phyloP scores from a whole-genome alignment of 164 flowering plant genomes.

The Brasenia schreberi region DNA sequence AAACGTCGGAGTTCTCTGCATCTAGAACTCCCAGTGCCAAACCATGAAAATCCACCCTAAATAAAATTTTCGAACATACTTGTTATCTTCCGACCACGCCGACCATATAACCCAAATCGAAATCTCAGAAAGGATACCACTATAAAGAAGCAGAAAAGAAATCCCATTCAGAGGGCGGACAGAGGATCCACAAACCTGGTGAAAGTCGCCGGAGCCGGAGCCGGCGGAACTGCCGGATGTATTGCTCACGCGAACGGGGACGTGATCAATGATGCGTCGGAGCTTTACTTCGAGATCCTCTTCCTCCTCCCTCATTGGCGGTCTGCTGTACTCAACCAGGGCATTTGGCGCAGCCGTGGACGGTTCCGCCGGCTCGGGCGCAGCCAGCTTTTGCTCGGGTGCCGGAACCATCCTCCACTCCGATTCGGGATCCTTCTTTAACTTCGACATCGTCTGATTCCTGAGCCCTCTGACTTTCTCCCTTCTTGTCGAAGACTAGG shows the following conservation, averaged over 20 bases:
- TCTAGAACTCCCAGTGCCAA: no score
- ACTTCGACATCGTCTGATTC: background rate
- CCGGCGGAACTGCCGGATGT: slow-evolving; percentile 99
- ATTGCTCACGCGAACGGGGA: slow-evolving; percentile 93
- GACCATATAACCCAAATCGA: background rate
- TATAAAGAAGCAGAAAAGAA: no score
- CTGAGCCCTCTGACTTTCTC: no score
- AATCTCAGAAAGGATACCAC: no score
- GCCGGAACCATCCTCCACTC: background rate
- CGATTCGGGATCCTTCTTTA: background rate
- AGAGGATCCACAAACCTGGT: slow-evolving; percentile 42
- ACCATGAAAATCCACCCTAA: no score
- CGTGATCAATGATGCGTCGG: slow-evolving; percentile 76
- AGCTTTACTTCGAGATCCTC: slow-evolving; percentile 95
- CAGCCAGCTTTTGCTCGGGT: background rate
- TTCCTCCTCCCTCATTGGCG: slow-evolving; percentile 42
- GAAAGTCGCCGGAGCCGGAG: slow-evolving; percentile 98
- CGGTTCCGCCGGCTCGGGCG: slow-evolving; percentile 27
- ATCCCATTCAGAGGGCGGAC: no score
- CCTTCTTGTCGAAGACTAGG: no score
- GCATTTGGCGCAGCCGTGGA: slow-evolving; percentile 28
- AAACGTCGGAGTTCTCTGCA: no score
- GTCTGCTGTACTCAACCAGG: slow-evolving; percentile 51
- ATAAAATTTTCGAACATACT: no score
- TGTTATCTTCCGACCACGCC: background rate